Percentiles rank a stretch among this genome's conserved stretches.
phyloP scores from a whole-genome alignment of 352 stramenopile genomes.

The Pythium myriotylum region DNA sequence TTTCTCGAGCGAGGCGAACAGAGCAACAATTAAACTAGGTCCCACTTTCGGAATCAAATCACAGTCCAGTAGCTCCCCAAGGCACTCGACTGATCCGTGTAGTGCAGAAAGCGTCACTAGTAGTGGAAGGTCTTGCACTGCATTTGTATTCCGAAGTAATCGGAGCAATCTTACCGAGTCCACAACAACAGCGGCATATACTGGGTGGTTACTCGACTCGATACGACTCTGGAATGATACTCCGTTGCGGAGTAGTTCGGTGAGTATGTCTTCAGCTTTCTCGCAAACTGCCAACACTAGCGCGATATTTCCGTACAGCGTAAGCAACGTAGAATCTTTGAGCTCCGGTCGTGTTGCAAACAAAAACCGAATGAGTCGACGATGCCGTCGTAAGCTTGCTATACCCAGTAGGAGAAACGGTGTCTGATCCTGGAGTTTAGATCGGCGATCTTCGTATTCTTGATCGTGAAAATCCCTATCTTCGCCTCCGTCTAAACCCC shows the following conservation, averaged over 20 bases:
- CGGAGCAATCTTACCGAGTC: not conserved
- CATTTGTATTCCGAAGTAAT: not conserved
- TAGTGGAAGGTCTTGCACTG: no score
- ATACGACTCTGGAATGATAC: not conserved
- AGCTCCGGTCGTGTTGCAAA: not conserved
- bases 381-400: not conserved
- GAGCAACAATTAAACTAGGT: not conserved
- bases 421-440: not conserved
- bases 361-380: not conserved
- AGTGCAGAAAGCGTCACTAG: not conserved
- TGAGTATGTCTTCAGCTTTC: not conserved
- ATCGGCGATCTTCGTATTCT: no score
- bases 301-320: not conserved
- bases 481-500: not conserved
- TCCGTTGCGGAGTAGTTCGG: not conserved
- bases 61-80: not conserved
- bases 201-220: not conserved
- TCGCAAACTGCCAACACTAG: not conserved
- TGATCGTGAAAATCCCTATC: not conserved
- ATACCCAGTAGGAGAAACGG: not conserved
- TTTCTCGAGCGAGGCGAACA: not conserved
- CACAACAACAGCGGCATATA: not conserved
- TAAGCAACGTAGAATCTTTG: not conserved
- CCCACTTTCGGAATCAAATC: not conserved
- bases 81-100: not conserved